Evolutionary conservation across 73 alveolate species (phyloP), one percentile per base, ranked within the genome.

Genomic region (Stentor roeselii): DNA sequence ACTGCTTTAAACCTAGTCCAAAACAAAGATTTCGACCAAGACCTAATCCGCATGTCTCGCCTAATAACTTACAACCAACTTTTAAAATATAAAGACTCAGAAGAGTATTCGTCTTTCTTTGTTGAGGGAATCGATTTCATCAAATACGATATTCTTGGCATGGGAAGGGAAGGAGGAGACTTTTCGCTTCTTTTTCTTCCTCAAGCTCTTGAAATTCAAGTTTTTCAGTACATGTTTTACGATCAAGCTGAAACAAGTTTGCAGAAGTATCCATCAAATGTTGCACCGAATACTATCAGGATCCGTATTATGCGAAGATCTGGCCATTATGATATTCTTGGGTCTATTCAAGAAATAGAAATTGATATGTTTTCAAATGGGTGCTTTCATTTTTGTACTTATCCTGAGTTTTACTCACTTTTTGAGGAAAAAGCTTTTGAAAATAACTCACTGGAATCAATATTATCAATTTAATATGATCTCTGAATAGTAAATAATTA

Each of bases 131-230:
- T 30, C 27, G 37, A 67, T 67, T 0, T 0, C 2, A 21, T 21
- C 11, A 67, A 27, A 15, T 27, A 2, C 80, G 37, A 67, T 21
- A 67, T 67, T 32, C 37, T 67, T 14, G 14, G 42, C 0, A 67
- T 67, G 80, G 80, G 80, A 15, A 32, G 34, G 34, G 80, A 67
- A 67, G 80, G 41, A 27, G 80, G 37, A 34, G 80, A 32, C 1
- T 32, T 67, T 1, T 21, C 80, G 2, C 41, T 67, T 27, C 37
- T 67, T 21, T n/a, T 32, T 21, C 41, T 67, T 30, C 80, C 80
- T 67, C 37, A 11, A 67, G 21, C 50, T 67, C 34, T 67, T 15
- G 80, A 2, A 2, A 67, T 67, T 30, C n/a, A 67, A 2, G 80
- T 67, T 67, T 15, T 67, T 0, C 80, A 67, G 2, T 67, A 67